Conservation (phyloP, 305 asterid genomes). For the Rubia occidens region DNA sequence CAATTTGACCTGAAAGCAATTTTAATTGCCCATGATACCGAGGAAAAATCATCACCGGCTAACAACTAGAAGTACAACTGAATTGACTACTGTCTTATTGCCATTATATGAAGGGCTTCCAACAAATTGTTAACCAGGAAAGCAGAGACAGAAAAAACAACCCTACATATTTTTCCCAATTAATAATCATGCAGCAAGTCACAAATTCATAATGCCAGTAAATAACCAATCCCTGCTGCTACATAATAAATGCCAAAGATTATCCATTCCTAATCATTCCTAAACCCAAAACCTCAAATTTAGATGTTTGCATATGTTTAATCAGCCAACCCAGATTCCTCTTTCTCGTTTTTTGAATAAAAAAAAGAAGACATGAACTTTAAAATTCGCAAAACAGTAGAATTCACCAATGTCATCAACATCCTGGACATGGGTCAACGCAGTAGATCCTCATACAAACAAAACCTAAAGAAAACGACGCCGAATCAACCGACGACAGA, state of each 20-base stretch:
- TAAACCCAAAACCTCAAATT: too few species aligned
- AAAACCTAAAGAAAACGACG: background rate
- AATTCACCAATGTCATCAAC: background rate
- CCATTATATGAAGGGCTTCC: background rate
- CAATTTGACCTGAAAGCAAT: background rate
- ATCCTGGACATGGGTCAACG: background rate
- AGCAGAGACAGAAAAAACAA: background rate
- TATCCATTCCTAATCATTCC: background rate
- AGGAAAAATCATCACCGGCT: background rate
- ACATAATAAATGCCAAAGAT: background rate
- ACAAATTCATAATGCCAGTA: background rate
- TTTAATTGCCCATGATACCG: background rate
- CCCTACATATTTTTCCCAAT: background rate
- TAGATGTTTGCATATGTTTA: too few species aligned
- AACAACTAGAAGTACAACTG: background rate
- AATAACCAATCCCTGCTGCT: background rate
- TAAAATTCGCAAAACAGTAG: background rate
- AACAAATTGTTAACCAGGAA: background rate
- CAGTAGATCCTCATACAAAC: conserved; percentile 5
- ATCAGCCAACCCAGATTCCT: too few species aligned
- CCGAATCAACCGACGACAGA: background rate
- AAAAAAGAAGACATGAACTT: background rate
- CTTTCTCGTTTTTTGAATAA: too few species aligned
- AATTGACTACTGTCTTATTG: background rate
- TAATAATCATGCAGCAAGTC: background rate